Percentiles rank a stretch among this genome's conserved stretches.
Evolutionary conservation across 2,329 filamentous ascomycete species (phyloP).

Genomic region (Ascochyta clinopodiicola): DNA sequence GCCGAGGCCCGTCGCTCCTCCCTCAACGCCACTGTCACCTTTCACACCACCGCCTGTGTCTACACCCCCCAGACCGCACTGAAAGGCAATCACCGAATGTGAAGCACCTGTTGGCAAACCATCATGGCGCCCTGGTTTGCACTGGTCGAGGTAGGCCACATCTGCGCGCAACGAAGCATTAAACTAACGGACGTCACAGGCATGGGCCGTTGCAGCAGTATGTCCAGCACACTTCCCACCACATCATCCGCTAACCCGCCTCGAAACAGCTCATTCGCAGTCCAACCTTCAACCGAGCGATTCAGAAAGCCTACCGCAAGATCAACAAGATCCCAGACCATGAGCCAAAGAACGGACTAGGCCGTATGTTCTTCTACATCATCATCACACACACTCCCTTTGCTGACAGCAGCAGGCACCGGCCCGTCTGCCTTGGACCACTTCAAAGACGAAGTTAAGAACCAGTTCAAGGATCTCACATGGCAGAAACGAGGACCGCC

Average conservation of each 20-base stretch:
- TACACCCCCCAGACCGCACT: not conserved
- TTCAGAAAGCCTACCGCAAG: constrained; percentile 58
- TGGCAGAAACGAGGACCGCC: constrained; percentile 44
- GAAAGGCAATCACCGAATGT: not conserved
- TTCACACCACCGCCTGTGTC: not conserved
- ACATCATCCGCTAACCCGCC: constrained; percentile 6
- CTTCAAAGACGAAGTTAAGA: constrained; percentile 61
- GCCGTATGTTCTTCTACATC: constrained; percentile 55
- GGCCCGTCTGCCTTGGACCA: constrained; percentile 55
- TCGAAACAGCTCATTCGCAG: constrained; percentile 57
- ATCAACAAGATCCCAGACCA: constrained; percentile 55
- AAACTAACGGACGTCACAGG: constrained; percentile 38
- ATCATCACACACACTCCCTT: not conserved
- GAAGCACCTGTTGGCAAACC: not conserved
- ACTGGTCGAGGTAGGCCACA: constrained; percentile 40
- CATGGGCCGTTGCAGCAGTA: constrained; percentile 49
- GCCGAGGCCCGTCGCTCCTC: constrained; percentile 16
- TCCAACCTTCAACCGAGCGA: constrained; percentile 61
- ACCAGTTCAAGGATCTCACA: constrained; percentile 52
- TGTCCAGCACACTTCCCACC: constrained; percentile 13
- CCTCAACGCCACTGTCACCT: constrained; percentile 3
- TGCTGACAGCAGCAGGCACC: constrained; percentile 28
- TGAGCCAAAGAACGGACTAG: constrained; percentile 46
- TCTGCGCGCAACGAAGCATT: not conserved
- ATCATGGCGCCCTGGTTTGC: constrained; percentile 41